Percentiles rank a stretch among this genome's conserved stretches.
These are phyloP conservation scores for Fusarium phyllophilum DNA, from an alignment of 2,329 filamentous ascomycete species.

Conservation along the genomic window DNA sequence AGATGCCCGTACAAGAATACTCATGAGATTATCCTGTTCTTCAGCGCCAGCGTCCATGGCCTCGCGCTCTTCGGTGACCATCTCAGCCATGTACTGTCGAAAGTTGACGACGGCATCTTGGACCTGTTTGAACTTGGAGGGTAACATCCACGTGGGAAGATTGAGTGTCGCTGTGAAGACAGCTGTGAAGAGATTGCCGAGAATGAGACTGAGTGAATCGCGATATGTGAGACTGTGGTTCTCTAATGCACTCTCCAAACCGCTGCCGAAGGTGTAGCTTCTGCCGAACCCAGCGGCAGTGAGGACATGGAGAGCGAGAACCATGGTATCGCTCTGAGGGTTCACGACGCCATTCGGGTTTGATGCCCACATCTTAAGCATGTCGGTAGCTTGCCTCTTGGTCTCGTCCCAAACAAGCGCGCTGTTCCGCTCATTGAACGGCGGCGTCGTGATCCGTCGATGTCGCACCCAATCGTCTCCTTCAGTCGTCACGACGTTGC, in stretches of 20 bases:
- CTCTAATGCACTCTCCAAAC: conserved; percentile 9
- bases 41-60: conserved; percentile 16
- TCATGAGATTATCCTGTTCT: conserved; percentile 34
- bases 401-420: conserved; percentile 34
- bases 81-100: conserved; percentile 34
- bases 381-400: conserved; percentile 25
- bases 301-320: conserved; percentile 35
- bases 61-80: conserved; percentile 29
- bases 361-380: conserved; percentile 31
- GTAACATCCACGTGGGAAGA: conserved; percentile 18
- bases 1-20: conserved; percentile 32
- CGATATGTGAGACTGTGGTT: conserved; percentile 34
- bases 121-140: conserved; percentile 28
- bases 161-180: conserved; percentile 31
- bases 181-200: conserved; percentile 30
- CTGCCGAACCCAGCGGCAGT: conserved; percentile 34
- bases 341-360: conserved; percentile 22
- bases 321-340: conserved; percentile 31
- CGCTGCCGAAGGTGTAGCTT: conserved; percentile 30
- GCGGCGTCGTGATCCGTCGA: conserved; percentile 32
- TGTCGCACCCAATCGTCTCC: conserved; percentile 36
- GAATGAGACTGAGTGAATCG: conserved; percentile 24
- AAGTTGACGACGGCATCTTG: conserved; percentile 32
- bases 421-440: conserved; percentile 37
- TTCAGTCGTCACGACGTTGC: conserved; percentile 35